phyloP scores from a whole-genome alignment of 225 moss, liverwort and hornwort genomes.

The Lunularia cruciata region DNA sequence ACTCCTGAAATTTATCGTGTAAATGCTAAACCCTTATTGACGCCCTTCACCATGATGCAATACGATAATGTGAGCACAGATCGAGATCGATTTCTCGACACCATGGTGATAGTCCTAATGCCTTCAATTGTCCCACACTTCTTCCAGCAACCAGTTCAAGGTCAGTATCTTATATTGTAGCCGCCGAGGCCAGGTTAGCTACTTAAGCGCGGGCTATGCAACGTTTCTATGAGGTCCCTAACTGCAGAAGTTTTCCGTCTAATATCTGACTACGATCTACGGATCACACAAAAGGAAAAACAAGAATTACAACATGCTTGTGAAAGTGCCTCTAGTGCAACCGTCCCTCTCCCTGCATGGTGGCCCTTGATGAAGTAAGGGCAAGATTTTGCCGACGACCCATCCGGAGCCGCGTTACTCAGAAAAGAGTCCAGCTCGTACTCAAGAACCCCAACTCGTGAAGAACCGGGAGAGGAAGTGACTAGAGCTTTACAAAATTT shows the following conservation, averaged over 20 bases:
- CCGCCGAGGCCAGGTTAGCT: neutral
- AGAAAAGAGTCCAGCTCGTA: neutral
- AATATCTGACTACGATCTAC: neutral
- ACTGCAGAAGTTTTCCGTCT: slow-evolving; percentile 13
- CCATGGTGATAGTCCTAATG: neutral
- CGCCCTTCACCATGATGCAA: neutral
- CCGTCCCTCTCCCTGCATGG: neutral
- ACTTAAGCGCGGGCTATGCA: slow-evolving; percentile 9
- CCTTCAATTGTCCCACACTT: neutral
- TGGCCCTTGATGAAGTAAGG: neutral
- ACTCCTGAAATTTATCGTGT: neutral
- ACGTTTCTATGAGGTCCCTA: neutral
- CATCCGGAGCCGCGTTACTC: neutral
- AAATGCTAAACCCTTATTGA: neutral
- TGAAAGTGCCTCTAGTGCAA: neutral
- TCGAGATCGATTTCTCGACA: neutral
- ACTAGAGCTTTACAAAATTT: slow-evolving; percentile 21
- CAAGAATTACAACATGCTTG: slow-evolving; percentile 1
- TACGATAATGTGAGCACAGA: neutral
- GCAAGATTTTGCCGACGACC: neutral
- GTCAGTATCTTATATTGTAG: neutral
- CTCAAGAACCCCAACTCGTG: neutral
- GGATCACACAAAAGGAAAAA: neutral
- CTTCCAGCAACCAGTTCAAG: slow-evolving; percentile 5
- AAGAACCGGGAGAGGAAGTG: neutral